Evolutionary conservation across 345 rosid genomes (phyloP), one percentile per base, ranked within the genome.

Genomic region (Euclidium syriacum): DNA sequence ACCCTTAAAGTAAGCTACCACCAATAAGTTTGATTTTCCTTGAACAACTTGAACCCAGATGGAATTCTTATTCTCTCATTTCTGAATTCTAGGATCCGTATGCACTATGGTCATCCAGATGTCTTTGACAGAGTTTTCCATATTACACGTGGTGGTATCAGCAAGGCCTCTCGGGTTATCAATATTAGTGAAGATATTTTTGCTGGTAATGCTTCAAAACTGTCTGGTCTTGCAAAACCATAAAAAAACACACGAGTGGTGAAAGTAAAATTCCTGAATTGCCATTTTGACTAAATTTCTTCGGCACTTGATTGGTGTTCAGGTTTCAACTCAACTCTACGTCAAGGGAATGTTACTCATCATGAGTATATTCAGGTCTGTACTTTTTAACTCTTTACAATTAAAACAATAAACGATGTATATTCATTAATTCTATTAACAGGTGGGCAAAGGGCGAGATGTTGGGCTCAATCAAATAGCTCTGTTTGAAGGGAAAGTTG

Each of bases 41-140:
- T 42, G 52, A 34, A 58, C 4, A 19, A 43, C 48, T 49, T 38
- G 26, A 58, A 29, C 42, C 33, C 49, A 17, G 26, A 20, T 43
- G 35, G 54, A 49, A 15, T 42, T 25, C 61, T 57, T 32, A 57
- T 48, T 64, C 25, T 26, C 16, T 32, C 29, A n/a, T 35, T 25
- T 64, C 4, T 39, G 10, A 16, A 59, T 55, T 60, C 54, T 75
- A 92, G 98, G 85, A 89, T 90, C 52, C 98, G 98, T 18, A 83
- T 92, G 97, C 96, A 89, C 78, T 92, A 92, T 81, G 98, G 98
- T 64, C 98, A 92, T 80, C 98, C 98, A 38, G 98, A 92, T 82
- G 94, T 92, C 62, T 92, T 92, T 42, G 95, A 92, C 66, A 81
- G 99, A 86, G 85, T 92, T 58, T 92, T 92, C 70, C 99, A 92